Conservation (phyloP, 345 rosid genomes). For the Eucalyptus brandiana region DNA sequence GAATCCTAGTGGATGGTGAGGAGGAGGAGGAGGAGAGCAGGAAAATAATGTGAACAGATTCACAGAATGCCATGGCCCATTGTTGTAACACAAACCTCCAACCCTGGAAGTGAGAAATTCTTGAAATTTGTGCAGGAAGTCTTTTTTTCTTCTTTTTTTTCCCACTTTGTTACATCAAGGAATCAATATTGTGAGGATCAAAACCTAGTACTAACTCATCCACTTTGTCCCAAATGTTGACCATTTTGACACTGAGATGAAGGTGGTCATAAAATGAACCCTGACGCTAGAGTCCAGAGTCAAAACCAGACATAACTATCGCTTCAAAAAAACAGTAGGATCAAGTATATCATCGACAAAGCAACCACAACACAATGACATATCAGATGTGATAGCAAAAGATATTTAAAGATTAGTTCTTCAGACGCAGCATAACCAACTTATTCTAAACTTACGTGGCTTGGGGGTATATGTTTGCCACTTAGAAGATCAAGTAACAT, state of each 20-base stretch:
- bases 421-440: background rate
- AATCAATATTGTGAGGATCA: background rate
- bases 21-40: background rate
- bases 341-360: background rate
- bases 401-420: background rate
- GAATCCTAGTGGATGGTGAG: background rate
- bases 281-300: background rate
- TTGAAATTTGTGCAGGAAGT: background rate
- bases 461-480: slow-evolving; percentile 97
- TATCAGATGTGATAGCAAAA: background rate
- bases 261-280: background rate
- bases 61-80: background rate
- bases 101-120: background rate
- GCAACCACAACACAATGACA: background rate
- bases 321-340: background rate
- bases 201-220: background rate
- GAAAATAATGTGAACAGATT: background rate
- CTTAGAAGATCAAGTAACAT: slow-evolving; percentile 91
- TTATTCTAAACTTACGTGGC: slow-evolving; percentile 54
- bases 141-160: background rate
- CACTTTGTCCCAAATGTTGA: background rate
- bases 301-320: background rate
- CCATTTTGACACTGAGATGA: background rate
- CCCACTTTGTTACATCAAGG: background rate
- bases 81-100: background rate